Evolutionary conservation across 1,284 basidiomycete genomes (phyloP), one percentile per base, ranked within the genome.

Genomic region (Ceratobasidium sp.): DNA sequence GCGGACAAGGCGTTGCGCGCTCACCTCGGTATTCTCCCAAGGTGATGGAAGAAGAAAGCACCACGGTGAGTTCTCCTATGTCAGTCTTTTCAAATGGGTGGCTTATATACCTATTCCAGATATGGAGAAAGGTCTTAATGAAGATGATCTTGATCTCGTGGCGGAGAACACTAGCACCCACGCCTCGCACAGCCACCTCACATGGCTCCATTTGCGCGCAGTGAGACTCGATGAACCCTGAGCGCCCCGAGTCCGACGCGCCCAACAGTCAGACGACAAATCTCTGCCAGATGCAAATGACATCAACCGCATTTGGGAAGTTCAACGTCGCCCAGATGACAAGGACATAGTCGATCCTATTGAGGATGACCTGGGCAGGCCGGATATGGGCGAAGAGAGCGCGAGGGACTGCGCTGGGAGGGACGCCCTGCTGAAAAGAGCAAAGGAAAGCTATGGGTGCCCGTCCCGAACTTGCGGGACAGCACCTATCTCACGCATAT

Each of bases 101-200:
- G 80, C 79, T 63, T 82, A 87, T 86, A 76, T 87, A 87, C 65
- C 19, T 24, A 15, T 51, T 89, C 89, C 74, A 82, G 75, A 82
- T 92, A 33, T 71, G 54, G 90, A 91, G 75, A 93, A 85, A 41
- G 85, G 86, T n/a, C 85, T 98, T 56, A 96, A 98, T 78, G 97
- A 99, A 72, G 98, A 99, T 80, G 98, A 99, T 81, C 84, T 99
- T 71, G 97, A 97, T 69, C 87, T 99, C 9, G 82, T 99, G 27
- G 94, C 95, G 80, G 98, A 99, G 86, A 99, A 99, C 79, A 96
- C 95, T 2, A 96, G 97, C 9, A 88, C 89, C 22, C 86, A 88
- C 2, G 90, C 90, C 83, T 88, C 85, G 62, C 81, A 82, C 50
- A 79, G 80, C 79, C 48, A 85, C 51, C 85, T 95, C 54, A 92